Percentiles rank a stretch among this genome's conserved stretches.
Conservation (phyloP, 306 rosid genomes). For the Prunus fruticosa region DNA sequence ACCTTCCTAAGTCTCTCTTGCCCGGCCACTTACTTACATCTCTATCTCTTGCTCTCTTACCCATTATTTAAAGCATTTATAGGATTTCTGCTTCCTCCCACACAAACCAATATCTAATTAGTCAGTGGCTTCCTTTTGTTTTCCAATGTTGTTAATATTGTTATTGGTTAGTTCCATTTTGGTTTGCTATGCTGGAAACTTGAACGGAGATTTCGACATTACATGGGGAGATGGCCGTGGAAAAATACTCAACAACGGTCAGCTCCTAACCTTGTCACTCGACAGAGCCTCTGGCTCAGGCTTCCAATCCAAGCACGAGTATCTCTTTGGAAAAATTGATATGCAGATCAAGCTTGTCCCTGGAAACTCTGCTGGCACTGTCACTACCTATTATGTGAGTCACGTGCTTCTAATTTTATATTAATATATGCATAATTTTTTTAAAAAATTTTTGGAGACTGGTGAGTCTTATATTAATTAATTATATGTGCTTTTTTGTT, state of each 20-base stretch:
- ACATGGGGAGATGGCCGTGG: slow-evolving; percentile 65
- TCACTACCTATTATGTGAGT: slow-evolving; percentile 64
- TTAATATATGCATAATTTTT: no score
- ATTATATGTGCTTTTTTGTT: neutral
- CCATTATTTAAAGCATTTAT: neutral
- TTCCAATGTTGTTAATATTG: neutral
- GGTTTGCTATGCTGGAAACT: slow-evolving; percentile 24
- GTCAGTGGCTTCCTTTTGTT: neutral
- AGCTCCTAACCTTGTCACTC: slow-evolving; percentile 51
- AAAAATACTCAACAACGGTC: slow-evolving; percentile 41
- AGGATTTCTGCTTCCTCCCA: neutral
- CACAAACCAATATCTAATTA: neutral
- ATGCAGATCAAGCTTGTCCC: slow-evolving; percentile 70
- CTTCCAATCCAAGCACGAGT: slow-evolving; percentile 52
- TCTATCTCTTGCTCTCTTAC: neutral
- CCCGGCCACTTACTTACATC: neutral
- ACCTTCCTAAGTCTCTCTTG: no score
- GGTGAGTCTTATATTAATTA: neutral
- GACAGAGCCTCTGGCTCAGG: slow-evolving; percentile 61
- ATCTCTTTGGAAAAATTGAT: slow-evolving; percentile 54
- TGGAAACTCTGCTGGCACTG: slow-evolving; percentile 72
- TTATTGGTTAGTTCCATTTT: neutral
- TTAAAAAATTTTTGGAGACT: no score
- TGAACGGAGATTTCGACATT: slow-evolving; percentile 36
- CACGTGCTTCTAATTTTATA: neutral